A percentile compares a stretch with the other conserved stretches of the same genome.
phyloP scores from a whole-genome alignment of 768 basidiomycete genomes.

The Basidioascus undulatus region DNA sequence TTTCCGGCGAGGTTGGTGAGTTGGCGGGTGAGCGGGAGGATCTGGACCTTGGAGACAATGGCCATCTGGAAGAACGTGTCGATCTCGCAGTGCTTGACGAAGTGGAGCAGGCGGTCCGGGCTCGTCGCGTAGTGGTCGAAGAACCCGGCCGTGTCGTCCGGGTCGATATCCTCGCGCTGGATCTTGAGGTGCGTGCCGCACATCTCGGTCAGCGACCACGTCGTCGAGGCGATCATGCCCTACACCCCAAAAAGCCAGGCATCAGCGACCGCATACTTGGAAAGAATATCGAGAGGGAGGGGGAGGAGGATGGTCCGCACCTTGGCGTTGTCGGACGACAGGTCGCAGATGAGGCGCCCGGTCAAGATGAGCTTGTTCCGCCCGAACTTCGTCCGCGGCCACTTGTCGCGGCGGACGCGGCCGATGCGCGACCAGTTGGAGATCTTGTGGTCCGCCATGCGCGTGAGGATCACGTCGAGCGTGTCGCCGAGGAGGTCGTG shows the following conservation, averaged over 20 bases:
- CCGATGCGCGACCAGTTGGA: slow-evolving; percentile 90
- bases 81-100: slow-evolving; percentile 78
- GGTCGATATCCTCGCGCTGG: slow-evolving; percentile 79
- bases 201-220: slow-evolving; percentile 97
- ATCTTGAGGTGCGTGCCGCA: slow-evolving; percentile 65
- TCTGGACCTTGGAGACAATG: slow-evolving; percentile 76
- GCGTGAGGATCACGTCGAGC: slow-evolving; percentile 68
- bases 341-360: slow-evolving; percentile 71
- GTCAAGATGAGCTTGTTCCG: slow-evolving; percentile 59
- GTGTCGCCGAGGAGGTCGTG: slow-evolving; percentile 81
- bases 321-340: slow-evolving; percentile 84
- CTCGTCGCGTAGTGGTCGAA: slow-evolving; percentile 59
- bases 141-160: slow-evolving; percentile 76
- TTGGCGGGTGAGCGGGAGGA: slow-evolving; percentile 74
- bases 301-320: slow-evolving; percentile 25
- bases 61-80: slow-evolving; percentile 98
- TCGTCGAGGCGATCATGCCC: slow-evolving; percentile 93
- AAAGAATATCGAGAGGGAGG: not conserved
- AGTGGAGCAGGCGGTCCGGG: slow-evolving; percentile 57
- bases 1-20: slow-evolving; percentile 90
- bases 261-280: not conserved
- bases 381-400: slow-evolving; percentile 58
- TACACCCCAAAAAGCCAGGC: slow-evolving; percentile 15
- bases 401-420: slow-evolving; percentile 58
- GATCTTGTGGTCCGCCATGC: slow-evolving; percentile 70